A percentile compares a stretch with the other conserved stretches of the same genome.
Conservation (phyloP, 202 grass and related monocot genomes). For the Elaeis oleifera region DNA sequence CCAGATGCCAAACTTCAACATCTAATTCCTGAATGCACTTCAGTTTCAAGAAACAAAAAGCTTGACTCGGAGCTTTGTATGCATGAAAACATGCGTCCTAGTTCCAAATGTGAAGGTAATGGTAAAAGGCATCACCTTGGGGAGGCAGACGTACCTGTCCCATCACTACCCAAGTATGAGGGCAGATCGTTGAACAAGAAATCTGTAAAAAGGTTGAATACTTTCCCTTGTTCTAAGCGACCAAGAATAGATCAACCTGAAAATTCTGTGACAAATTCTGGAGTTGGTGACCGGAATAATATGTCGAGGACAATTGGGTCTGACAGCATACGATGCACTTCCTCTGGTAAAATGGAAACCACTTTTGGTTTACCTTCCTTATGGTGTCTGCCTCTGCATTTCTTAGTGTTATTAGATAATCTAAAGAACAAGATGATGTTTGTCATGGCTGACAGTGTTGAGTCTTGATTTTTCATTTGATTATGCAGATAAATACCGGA, state of each 20-base stretch:
- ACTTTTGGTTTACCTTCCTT: no score
- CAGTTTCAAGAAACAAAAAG: slow-evolving; percentile 44
- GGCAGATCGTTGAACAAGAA: slow-evolving; percentile 46
- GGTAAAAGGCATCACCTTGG: slow-evolving; percentile 48
- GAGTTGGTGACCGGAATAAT: slow-evolving; percentile 38
- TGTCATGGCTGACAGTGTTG: slow-evolving; percentile 6
- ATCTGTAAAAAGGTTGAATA: slow-evolving; percentile 61
- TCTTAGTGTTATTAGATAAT: background rate
- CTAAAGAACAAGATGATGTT: no score
- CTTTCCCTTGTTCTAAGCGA: slow-evolving; percentile 56
- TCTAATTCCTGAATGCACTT: slow-evolving; percentile 45
- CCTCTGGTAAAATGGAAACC: slow-evolving; percentile 40
- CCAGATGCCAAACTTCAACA: slow-evolving; percentile 56
- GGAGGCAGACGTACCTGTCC: slow-evolving; percentile 28
- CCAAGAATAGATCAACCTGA: slow-evolving; percentile 61
- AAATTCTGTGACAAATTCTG: slow-evolving; percentile 29
- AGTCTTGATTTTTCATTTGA: slow-evolving; percentile 31
- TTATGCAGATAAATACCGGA: slow-evolving; percentile 57
- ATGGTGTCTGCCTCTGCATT: background rate
- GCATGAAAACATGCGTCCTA: slow-evolving; percentile 46
- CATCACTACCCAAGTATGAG: slow-evolving; percentile 57
- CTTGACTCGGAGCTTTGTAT: slow-evolving; percentile 29
- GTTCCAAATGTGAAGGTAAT: slow-evolving; percentile 47
- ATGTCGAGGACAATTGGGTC: slow-evolving; percentile 27
- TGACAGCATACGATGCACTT: slow-evolving; percentile 31